Evolutionary conservation across 306 rosid genomes (phyloP), one percentile per base, ranked within the genome.

Genomic region (Quercus ilex): DNA sequence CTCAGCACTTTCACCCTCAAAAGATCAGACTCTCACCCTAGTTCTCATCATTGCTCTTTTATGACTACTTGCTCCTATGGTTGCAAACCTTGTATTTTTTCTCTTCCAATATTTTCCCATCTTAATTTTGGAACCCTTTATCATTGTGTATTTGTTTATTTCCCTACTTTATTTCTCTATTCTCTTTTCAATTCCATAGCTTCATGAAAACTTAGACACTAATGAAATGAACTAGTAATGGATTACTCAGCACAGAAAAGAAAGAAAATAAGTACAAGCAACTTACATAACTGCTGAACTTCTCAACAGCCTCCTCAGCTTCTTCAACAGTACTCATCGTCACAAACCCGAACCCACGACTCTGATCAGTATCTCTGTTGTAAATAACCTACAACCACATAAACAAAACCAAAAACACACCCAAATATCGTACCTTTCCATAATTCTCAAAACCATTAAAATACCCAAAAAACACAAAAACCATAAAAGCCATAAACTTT

Each of bases 311-410:
- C 74, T 83, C 85, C 33, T 95, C 97, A 81, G 93, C 91, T 81
- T 93, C 97, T 74, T 90, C 97, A 72, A 88, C 86, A 3, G 94
- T 90, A 70, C 97, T 92, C 98, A 95, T 90, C 4, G 92, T 91
- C 71, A 95, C 98, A 64, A 95, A 95, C 26, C 97, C 99, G 58
- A 95, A 92, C 6, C 99, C 99, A 3, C 99, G 97, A 80, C 99
- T 95, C 78, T 75, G 85, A 63, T 91, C 92, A 65, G 98, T 90
- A 5, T 81, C 90, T 84, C 97, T 88, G 70, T 93, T 90, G 88
- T 92, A 95, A 72, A 95, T 93, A 1, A 95, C 97, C 99, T 92
- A 30, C 79, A 79, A 81, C 35, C 78, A 86, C 9, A 79, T 62
- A 3, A 73, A 26, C 33, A 33, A 64, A 57, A 72, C 71, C 5